These are phyloP conservation scores for Agaricales sp. DNA, from an alignment of 1,284 basidiomycete genomes.

Conservation along the genomic window DNA sequence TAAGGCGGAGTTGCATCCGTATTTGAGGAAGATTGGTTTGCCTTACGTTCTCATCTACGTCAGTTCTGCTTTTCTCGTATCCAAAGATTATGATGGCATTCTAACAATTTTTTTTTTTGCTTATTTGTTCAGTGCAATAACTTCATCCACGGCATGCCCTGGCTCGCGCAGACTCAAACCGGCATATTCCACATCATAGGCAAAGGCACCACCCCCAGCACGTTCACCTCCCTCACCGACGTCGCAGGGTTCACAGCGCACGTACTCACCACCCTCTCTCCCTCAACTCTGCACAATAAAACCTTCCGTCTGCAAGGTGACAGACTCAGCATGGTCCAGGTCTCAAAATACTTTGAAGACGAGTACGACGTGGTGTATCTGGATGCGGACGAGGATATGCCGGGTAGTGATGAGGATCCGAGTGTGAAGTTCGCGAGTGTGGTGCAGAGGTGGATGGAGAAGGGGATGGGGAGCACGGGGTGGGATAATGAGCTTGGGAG, in stretches of 20 bases:
- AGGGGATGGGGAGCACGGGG: background rate
- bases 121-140: background rate
- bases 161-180: background rate
- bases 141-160: background rate
- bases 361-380: background rate
- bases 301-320: background rate
- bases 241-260: background rate
- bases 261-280: background rate
- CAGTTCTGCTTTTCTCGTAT: background rate
- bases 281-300: background rate
- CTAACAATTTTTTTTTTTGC: no score
- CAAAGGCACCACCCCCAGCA: background rate
- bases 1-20: background rate
- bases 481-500: background rate
- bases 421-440: background rate
- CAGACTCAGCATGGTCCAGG: background rate
- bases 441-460: background rate
- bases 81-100: background rate
- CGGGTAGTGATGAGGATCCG: background rate
- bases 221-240: background rate
- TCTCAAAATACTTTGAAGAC: background rate
- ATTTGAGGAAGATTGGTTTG: background rate
- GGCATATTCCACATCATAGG: constrained; percentile 1
- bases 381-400: background rate
- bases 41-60: background rate